Evolutionary conservation across 169 alveolate genomes (phyloP), one percentile per base, ranked within the genome.

Genomic region (Eimeria necatrix): DNA sequence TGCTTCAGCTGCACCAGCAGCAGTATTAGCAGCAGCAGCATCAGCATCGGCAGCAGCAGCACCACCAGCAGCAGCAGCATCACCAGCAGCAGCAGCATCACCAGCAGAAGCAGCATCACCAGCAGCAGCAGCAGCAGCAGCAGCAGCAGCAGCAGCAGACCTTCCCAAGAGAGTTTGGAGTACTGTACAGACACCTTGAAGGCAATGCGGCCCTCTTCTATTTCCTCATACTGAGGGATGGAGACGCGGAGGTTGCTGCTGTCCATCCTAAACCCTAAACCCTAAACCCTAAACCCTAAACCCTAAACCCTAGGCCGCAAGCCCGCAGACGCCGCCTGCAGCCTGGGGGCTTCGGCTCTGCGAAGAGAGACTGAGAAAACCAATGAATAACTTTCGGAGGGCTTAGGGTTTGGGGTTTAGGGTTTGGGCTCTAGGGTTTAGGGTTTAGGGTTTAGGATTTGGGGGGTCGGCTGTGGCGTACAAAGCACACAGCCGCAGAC

Each of bases 91-190:
- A 76, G 64, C 86, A 46, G 60, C 86, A 16, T 4, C 56, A 48
- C 6, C 86, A 16, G 81, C 51, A 71, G 81, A 26, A 71, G 81
- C 81, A 71, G 81, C 81, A 71, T 26, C 81, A 71, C 49, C 86
- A 76, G 64, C 60, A 76, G 61, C 86, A 76, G 12, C 86, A 76
- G 76, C 76, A n/a, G 76, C 76, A 64, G 41, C 76, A 14, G 76
- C 76, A 5, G 26, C 76, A n/a, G 26, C 76, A n/a, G 18, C 20
- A 48, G 4, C 64, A 5, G 64, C 80, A 32, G 32, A 89, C 94
- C 94, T 32, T 89, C 89, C 94, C 94, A 89, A n/a, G 94, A 71
- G 26, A 89, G 88, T 18, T 56, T 73, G 51, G 88, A 83, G 49
- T 89, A 89, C 60, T 89, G 85, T 12, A 88, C 94, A 22, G 88